Evolutionary conservation across 768 basidiomycete species (phyloP).

Genomic region (Coprinellus aureogranulatus): DNA sequence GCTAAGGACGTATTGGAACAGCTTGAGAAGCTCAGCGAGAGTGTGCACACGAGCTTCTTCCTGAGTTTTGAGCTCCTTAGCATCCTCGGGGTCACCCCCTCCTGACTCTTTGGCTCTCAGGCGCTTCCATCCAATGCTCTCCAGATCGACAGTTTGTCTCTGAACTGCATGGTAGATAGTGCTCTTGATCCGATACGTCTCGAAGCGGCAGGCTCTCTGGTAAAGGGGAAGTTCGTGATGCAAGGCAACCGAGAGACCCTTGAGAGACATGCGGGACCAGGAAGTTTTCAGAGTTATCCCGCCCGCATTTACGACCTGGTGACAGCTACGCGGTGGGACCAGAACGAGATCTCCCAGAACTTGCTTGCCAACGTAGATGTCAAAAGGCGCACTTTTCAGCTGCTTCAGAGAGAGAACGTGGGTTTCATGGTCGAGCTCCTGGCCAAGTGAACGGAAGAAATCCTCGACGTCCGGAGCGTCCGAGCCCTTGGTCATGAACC

Average conservation of each 20-base stretch:
- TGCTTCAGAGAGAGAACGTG: slow-evolving; percentile 63
- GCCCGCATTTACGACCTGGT: slow-evolving; percentile 80
- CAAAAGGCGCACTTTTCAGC: slow-evolving; percentile 63
- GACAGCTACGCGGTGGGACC: slow-evolving; percentile 77
- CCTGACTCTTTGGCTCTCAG: neutral
- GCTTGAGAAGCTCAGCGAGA: slow-evolving; percentile 36
- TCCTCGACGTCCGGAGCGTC: slow-evolving; percentile 51
- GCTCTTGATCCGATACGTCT: slow-evolving; percentile 73
- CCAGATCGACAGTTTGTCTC: slow-evolving; percentile 27
- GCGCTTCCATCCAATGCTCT: slow-evolving; percentile 6
- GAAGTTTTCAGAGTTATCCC: slow-evolving; percentile 82
- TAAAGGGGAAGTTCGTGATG: slow-evolving; percentile 79
- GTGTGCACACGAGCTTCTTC: slow-evolving; percentile 13
- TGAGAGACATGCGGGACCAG: slow-evolving; percentile 82
- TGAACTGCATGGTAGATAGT: slow-evolving; percentile 57
- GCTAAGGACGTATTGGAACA: slow-evolving; percentile 52
- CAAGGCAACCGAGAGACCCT: slow-evolving; percentile 56
- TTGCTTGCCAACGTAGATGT: slow-evolving; percentile 70
- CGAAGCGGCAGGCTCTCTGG: slow-evolving; percentile 74
- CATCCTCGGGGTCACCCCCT: neutral
- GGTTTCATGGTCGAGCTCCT: slow-evolving; percentile 73
- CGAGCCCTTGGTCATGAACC: slow-evolving; percentile 79
- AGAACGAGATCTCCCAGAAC: slow-evolving; percentile 74
- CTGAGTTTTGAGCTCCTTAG: neutral
- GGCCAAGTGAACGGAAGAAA: slow-evolving; percentile 56